phyloP scores from a whole-genome alignment of 75 land plant species.

The Pinus taeda region DNA sequence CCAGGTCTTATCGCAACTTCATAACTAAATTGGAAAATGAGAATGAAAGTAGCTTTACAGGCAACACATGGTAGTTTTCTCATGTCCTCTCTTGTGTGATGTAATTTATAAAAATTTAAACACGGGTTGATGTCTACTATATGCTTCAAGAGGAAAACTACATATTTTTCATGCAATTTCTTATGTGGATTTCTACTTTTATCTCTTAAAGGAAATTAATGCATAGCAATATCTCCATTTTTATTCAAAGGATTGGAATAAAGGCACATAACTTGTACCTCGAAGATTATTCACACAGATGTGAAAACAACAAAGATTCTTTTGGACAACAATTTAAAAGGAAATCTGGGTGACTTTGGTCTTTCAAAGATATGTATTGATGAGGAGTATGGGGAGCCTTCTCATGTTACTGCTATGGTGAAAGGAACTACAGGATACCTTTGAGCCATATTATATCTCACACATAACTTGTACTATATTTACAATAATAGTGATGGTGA shows the following conservation, averaged over 20 bases:
- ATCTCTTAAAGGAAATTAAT: too few species aligned
- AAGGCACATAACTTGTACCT: neutral
- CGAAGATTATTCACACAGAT: neutral
- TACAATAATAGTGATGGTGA: too few species aligned
- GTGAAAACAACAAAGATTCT: neutral
- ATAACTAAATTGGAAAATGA: neutral
- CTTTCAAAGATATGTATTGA: neutral
- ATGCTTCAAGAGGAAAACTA: too few species aligned
- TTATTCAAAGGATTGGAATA: neutral
- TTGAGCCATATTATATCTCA: neutral
- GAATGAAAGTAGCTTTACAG: neutral
- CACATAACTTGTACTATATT: too few species aligned
- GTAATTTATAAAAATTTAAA: too few species aligned
- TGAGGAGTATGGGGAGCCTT: neutral
- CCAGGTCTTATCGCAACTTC: too few species aligned
- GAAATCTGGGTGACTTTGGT: neutral
- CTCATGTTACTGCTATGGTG: neutral
- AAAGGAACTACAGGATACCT: conserved; percentile 2
- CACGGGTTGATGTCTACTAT: too few species aligned
- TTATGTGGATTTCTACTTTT: too few species aligned
- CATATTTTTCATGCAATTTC: too few species aligned
- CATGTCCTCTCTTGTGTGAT: too few species aligned
- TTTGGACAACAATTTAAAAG: neutral
- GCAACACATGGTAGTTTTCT: too few species aligned
- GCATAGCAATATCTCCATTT: too few species aligned